Percentiles rank a stretch among this genome's conserved stretches.
phyloP scores from a whole-genome alignment of 1,284 basidiomycete genomes.

The Ganoderma multipileum region DNA sequence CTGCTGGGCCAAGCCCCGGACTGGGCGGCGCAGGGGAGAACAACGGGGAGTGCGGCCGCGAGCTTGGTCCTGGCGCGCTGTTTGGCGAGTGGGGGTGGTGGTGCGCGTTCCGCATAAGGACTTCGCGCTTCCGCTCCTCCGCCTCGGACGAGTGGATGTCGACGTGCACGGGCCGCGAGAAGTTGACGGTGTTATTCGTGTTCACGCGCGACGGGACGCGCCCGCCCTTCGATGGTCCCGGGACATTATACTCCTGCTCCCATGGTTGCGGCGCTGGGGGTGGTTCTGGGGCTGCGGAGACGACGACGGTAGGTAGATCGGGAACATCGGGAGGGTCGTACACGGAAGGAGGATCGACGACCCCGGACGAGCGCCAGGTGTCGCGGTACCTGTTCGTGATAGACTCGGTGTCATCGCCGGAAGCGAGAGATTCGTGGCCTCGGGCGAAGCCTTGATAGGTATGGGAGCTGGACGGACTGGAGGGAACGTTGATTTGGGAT shows the following conservation, averaged over 20 bases:
- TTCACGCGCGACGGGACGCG: constrained; percentile 28
- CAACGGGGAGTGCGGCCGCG: constrained; percentile 14
- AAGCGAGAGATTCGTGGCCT: constrained; percentile 35
- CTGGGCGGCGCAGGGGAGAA: constrained; percentile 18
- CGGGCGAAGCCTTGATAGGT: constrained; percentile 12
- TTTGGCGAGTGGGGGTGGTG: constrained; percentile 18
- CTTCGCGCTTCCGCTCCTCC: constrained; percentile 63
- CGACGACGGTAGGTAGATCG: constrained; percentile 53
- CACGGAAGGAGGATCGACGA: constrained; percentile 22
- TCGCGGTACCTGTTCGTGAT: constrained; percentile 37
- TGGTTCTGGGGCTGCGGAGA: constrained; percentile 44
- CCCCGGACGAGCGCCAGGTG: constrained; percentile 33
- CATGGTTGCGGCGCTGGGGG: neutral
- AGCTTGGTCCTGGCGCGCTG: neutral
- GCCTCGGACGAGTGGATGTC: constrained; percentile 40
- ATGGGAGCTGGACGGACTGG: constrained; percentile 21
- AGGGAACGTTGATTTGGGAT: constrained; percentile 16
- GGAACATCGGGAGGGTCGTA: constrained; percentile 19
- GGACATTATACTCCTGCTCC: constrained; percentile 38
- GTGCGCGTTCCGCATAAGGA: constrained; percentile 63
- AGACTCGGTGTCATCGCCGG: constrained; percentile 45
- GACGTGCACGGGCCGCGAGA: constrained; percentile 59
- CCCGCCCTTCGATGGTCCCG: constrained; percentile 35
- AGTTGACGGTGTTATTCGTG: constrained; percentile 47
- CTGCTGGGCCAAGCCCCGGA: constrained; percentile 19